Base-by-base conservation (phyloP, 192 early-diverging fungal genomes). In the Chytriomyces confervae region DNA sequence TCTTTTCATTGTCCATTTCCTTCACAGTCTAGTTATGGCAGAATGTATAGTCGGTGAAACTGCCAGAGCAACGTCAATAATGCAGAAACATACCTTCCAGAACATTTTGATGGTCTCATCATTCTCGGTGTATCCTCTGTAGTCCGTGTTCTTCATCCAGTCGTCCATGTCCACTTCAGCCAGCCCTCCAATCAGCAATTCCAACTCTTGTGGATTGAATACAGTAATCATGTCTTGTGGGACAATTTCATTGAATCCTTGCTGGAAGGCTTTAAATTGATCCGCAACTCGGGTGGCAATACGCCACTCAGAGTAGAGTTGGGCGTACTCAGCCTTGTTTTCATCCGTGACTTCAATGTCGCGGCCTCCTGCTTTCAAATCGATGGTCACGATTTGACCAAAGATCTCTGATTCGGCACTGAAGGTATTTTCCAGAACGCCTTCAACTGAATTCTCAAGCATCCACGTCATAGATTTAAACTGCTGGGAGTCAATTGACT, bases 141-240 rank as follows among this genome's bases (percentile, higher is more conserved):
- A 99, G 81, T 99, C 96, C 1, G 96, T 99, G 78, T 98, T 89
- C 86, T 98, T 99, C 89, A 95, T 96, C 97, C 97, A 99, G 85
- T 99, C 97, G 53, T 97, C 96, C 6, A 96, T 86, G 84, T 99
- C 96, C 72, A 99, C 95, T 72, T 99, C 96, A 45, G 93, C 93
- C 77, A 99, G 91, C 69, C 97, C 97, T 27, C 97, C 95, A 86
- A 99, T 97, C 43, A 99, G 88, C 60, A 99, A 85, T 92, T 99
- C 97, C 64, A 99, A 86, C 87, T 99, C 97, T 70, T 95, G 92
- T 81, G 98, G 96, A 75, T 99, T 96, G 88, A 99, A 99, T 36
- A 99, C 96, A 47, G 92, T 90, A 62, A 99, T 92, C 64, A 97
- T 85, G 20, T 99, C 97, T 78, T 93, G 91, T n/a, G 96, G 97